Base-by-base conservation (phyloP, 176 grass and related monocot genomes). In the Oryza officinalis region DNA sequence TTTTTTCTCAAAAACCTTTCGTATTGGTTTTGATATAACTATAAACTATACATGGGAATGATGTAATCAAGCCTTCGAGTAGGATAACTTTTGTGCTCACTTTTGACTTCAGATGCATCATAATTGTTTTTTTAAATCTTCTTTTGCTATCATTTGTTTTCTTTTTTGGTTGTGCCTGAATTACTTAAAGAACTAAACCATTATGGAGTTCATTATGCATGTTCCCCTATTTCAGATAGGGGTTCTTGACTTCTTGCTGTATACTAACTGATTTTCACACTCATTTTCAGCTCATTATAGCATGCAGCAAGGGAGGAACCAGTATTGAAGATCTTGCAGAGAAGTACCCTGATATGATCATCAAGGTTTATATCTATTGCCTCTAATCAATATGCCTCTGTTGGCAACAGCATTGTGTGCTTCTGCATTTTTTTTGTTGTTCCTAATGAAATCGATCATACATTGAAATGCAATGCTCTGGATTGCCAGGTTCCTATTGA, bases 261-360 rank as follows among this genome's bases (percentile, higher is more conserved):
- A 13, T 13, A 46, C 64, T 28, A 33, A 65, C 40, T 57, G 28
- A 76, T 33, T 14, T 33, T 71, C 41, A 67, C 87, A 41, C 25
- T 72, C 65, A 82, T 92, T 92, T 90, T 69, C 93, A 99, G 97
- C 84, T 99, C 81, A 99, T 99, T 63, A 96, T 99, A 82, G 89
- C 97, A 47, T 99, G 97, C 74, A 90, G 86, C 81, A 96, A 96
- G 86, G 97, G 97, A 6, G 93, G 97, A 85, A 96, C 97, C 12
- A 99, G 93, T 77, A 99, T 99, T 89, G 97, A 99, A 91, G 97
- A 99, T 71, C 97, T 99, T 25, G 97, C 97, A 26, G 97, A 99
- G 84, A 96, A 96, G 79, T 96, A 89, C 49, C 97, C 97, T 61
- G 89, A 96, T 81, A 99, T 94, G 93, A 99, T 99, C 45, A 92